Conservation (phyloP, 2,329 filamentous ascomycete genomes). For the Seiridium unicorne region DNA sequence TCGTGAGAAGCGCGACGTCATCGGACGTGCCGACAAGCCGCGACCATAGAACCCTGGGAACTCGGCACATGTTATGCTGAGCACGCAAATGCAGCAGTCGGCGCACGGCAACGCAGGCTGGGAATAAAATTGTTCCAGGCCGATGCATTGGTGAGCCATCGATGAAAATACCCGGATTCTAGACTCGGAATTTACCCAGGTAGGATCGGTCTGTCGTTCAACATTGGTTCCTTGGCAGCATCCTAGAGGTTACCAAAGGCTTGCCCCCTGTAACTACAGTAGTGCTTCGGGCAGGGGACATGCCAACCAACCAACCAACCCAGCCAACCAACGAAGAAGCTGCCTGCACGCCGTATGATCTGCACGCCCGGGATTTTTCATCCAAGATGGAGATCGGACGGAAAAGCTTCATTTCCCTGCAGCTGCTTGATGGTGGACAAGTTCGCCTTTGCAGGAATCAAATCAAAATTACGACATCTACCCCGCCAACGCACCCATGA, state of each 20-base stretch:
- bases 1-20: not conserved
- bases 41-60: not conserved
- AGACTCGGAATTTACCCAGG: no score
- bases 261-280: no score
- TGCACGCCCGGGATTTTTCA: not conserved
- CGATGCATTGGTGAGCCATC: no score
- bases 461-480: not conserved
- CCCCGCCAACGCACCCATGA: not conserved
- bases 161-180: no score
- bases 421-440: not conserved
- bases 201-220: no score
- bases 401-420: not conserved
- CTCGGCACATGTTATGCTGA: not conserved
- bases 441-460: not conserved
- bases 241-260: no score
- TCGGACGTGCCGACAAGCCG: conserved; percentile 1
- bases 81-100: no score
- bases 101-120: not conserved
- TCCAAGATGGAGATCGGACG: not conserved
- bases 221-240: no score
- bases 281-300: no score
- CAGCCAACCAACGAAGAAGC: no score
- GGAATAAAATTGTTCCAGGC: not conserved
- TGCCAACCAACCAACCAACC: no score
- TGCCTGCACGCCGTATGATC: no score